A percentile compares a stretch with the other conserved stretches of the same genome.
Conservation (phyloP, 176 grass and related monocot genomes). For the Eleusine indica region DNA sequence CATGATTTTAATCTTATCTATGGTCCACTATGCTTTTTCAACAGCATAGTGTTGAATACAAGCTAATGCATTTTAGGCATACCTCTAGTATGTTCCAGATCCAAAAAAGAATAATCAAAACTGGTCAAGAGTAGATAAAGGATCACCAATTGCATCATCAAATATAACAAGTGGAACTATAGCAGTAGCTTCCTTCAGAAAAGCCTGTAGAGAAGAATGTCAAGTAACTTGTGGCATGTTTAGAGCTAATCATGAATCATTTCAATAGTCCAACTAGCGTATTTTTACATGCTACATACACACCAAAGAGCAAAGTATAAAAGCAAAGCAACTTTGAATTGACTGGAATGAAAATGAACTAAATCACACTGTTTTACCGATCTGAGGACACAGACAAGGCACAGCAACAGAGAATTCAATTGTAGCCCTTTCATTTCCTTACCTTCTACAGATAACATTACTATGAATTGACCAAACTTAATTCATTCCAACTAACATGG, state of each 20-base stretch:
- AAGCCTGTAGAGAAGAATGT: constrained; percentile 99
- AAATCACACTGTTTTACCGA: neutral
- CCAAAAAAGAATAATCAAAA: constrained; percentile 99
- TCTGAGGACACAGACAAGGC: neutral
- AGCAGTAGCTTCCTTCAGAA: constrained; percentile 92
- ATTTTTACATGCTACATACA: constrained; percentile 35
- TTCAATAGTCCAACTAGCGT: constrained; percentile 54
- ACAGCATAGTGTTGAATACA: constrained; percentile 62
- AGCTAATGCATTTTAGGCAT: constrained; percentile 92
- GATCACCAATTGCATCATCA: constrained; percentile 99
- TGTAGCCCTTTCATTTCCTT: constrained; percentile 17
- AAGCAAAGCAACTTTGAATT: constrained; percentile 12
- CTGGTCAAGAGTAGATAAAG: constrained; percentile 99
- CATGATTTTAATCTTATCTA: constrained; percentile 43
- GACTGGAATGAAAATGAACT: neutral
- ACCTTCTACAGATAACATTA: constrained; percentile 3
- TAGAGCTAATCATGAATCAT: constrained; percentile 76
- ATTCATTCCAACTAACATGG: neutral
- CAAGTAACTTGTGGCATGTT: constrained; percentile 97
- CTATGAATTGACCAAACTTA: neutral
- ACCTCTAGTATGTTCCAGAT: constrained; percentile 98
- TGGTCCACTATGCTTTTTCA: constrained; percentile 56
- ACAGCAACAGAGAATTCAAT: constrained; percentile 18
- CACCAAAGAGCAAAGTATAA: neutral
- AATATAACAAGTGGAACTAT: constrained; percentile 99